These are phyloP conservation scores for Tolypocladium paradoxum DNA, from an alignment of 2,329 filamentous ascomycete genomes.

Conservation along the genomic window DNA sequence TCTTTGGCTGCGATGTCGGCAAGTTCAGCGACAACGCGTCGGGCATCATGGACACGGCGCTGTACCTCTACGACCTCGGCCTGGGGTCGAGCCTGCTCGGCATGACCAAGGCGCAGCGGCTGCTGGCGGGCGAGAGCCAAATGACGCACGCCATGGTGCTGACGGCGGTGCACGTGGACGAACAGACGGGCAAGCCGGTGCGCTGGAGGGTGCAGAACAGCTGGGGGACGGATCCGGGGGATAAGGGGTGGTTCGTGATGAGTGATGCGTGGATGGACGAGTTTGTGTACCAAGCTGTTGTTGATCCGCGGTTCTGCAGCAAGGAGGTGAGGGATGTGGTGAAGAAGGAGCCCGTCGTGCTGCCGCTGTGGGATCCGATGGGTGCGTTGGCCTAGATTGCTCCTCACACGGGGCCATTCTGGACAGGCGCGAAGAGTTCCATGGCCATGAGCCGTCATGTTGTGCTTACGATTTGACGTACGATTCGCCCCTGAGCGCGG, in stretches of 20 bases:
- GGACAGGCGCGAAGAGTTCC: neutral
- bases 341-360: slow-evolving; percentile 55
- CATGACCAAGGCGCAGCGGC: slow-evolving; percentile 64
- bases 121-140: slow-evolving; percentile 62
- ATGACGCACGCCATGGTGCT: slow-evolving; percentile 95
- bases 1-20: slow-evolving; percentile 83
- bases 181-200: slow-evolving; percentile 48
- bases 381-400: slow-evolving; percentile 51
- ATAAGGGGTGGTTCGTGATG: slow-evolving; percentile 85
- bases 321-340: slow-evolving; percentile 60
- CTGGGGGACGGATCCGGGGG: slow-evolving; percentile 61
- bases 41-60: slow-evolving; percentile 70
- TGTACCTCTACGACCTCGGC: slow-evolving; percentile 74
- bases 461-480: neutral
- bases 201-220: slow-evolving; percentile 84
- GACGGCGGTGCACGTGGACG: slow-evolving; percentile 71
- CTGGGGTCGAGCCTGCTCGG: slow-evolving; percentile 66
- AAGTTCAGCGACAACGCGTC: slow-evolving; percentile 59
- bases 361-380: slow-evolving; percentile 76
- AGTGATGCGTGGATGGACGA: slow-evolving; percentile 69
- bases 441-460: neutral
- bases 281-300: slow-evolving; percentile 78
- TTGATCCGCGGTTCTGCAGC: slow-evolving; percentile 59
- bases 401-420: neutral
- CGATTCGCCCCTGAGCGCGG: too few species aligned